Evolutionary conservation across 2,329 filamentous ascomycete genomes (phyloP).

Genomic region (Talaromyces funiculosus): DNA sequence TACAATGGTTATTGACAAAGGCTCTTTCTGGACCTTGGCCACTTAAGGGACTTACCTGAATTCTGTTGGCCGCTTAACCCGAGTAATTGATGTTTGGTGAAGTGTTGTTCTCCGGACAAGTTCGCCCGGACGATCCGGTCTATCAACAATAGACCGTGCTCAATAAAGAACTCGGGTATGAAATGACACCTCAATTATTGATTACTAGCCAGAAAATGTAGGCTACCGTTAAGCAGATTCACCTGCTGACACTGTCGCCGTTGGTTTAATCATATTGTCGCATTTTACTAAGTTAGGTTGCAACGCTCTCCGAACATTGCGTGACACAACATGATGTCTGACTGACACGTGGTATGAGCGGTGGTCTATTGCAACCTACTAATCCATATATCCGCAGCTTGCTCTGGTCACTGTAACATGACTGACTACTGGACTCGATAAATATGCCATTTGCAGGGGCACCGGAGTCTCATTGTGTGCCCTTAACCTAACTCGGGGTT

Average conservation of each 20-base stretch:
- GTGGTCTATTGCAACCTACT: background rate
- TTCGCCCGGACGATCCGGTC: background rate
- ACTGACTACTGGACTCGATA: background rate
- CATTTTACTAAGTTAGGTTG: background rate
- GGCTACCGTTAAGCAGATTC: background rate
- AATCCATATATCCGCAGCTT: background rate
- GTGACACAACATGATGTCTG: slow-evolving; percentile 4
- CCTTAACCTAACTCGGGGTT: background rate
- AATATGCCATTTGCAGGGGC: background rate
- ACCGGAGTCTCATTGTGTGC: background rate
- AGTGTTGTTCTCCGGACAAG: background rate
- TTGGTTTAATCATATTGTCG: background rate
- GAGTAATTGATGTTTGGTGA: background rate
- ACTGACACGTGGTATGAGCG: background rate
- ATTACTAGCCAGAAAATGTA: background rate
- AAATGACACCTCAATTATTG: background rate
- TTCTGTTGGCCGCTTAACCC: no score
- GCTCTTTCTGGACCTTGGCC: background rate
- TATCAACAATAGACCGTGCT: background rate
- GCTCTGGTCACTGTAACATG: background rate
- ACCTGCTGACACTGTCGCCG: background rate
- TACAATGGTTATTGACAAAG: background rate
- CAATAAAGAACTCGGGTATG: background rate
- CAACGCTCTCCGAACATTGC: slow-evolving; percentile 2
- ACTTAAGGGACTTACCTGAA: no score